A percentile compares a stretch with the other conserved stretches of the same genome.
Conservation (phyloP, 331 rosid genomes). For the Malus hybrid region DNA sequence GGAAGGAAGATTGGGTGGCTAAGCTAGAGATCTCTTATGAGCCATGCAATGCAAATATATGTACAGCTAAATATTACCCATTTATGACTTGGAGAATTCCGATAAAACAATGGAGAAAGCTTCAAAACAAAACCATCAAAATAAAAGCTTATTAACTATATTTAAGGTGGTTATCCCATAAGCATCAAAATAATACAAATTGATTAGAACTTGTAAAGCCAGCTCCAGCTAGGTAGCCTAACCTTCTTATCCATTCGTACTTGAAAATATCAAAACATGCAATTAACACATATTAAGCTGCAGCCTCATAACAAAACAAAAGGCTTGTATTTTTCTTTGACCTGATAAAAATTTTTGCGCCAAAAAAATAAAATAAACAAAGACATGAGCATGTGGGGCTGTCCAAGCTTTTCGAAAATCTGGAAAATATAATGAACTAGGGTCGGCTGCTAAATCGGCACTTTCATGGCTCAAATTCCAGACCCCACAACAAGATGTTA, state of each 20-base stretch:
- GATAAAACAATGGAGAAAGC: background rate
- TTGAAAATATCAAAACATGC: background rate
- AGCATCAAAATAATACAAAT: constrained; percentile 23
- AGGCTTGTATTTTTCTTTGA: background rate
- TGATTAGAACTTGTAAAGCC: background rate
- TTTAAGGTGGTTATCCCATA: constrained; percentile 10
- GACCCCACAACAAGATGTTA: background rate
- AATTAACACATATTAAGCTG: background rate
- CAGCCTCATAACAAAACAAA: background rate
- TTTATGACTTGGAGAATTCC: background rate
- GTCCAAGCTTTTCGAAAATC: background rate
- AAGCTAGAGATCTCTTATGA: background rate
- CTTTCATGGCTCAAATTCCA: background rate
- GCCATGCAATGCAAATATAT: background rate
- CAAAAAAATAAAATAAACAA: no score
- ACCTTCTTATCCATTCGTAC: constrained; percentile 8
- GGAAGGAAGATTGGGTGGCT: background rate
- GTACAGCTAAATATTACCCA: background rate
- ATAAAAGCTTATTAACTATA: no score
- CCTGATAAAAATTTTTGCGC: no score
- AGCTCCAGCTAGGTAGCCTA: background rate
- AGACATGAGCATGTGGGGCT: background rate
- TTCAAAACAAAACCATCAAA: background rate
- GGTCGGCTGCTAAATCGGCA: background rate
- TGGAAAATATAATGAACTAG: background rate